Evolutionary conservation across 768 basidiomycete genomes (phyloP), one percentile per base, ranked within the genome.

Genomic region (Pisolithus microcarpus): DNA sequence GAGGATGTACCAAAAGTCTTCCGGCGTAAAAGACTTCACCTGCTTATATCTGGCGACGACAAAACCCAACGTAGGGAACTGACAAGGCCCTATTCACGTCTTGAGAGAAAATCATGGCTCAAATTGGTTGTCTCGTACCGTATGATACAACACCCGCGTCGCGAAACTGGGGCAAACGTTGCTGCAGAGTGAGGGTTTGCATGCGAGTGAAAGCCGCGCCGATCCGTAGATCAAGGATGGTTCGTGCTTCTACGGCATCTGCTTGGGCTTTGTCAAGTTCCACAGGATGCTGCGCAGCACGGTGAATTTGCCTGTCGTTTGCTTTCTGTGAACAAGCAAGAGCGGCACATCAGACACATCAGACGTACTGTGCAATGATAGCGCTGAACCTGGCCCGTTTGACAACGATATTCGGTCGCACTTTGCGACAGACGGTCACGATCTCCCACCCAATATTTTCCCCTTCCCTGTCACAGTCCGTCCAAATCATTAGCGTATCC

Each of bases 391-490:
- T 75, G 1, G 96, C 95, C 56, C 96, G 75, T 65, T 84, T 87
- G 49, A 98, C 84, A 8, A 70, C 61, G 52, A 99, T 89, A 52
- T 75, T 77, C 2, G 76, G 73, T 37, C 90, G 92, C 6, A 76
- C 82, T 61, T 75, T 80, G 43, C 78, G 71, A 63, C 94, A 97
- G 7, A 93, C 81, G 9, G 69, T 73, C 10, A 76, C 80, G 36
- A 99, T 80, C 65, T 98, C 94, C 56, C 79, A 78, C 2, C 96
- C 96, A 55, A 99, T 99, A 65, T 95, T 88, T 69, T 99, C 96
- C 30, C 96, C 96, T 68, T 99, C 96, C 61, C 96, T 75, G 72
- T 99, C 96, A 66, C 96, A 99, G 75, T 99, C 96, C 26, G 96
- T 99, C 96, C 96, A 99, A 55, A 99, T 97, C 89, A 99, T 93